Base-by-base conservation (phyloP, 176 grass and related monocot species). In the Puya raimondii region DNA sequence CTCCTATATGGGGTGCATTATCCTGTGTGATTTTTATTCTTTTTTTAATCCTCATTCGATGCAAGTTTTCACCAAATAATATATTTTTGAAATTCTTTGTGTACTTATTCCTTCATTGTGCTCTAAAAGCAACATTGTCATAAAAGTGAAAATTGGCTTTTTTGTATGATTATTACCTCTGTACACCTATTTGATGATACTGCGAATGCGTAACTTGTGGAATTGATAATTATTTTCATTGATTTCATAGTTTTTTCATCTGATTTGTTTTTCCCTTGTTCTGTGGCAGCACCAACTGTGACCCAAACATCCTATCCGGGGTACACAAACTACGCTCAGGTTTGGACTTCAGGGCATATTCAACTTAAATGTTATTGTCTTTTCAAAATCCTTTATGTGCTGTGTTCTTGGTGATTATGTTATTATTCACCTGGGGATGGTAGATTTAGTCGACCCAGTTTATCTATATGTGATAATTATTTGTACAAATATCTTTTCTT, bases 291-390 rank as follows among this genome's bases (percentile, higher is more conserved):
- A 57, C 54, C 50, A 58, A 18, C 49, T 57, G 49, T 13, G 9
- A 26, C 70, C 6, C 54, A 20, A 69, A 59, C 83, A 69, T 69
- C 23, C 53, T 86, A 83, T 74, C 79, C 64, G 53, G 83, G 56
- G 61, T 83, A 91, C 71, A 64, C 53, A 72, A 83, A 70, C 47
- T 73, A 67, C 78, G 70, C 63, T 51, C 70, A 86, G 88, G 88
- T 91, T 72, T 67, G 42, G 21, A 70, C 27, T 74, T 42, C 7
- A 7, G 5, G 33, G 4, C 54, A 63, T 50, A 23, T 7, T 22
- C 49, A 21, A 56, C 63, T 27, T 8, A 13, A 72, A 27, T 33
- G 0, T 12, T 3, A 56, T 70, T 66, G 59, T 2, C 16, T 54
- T 17, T 76, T 54, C 50, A 69, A 68, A 69, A 61, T 53, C 22